Evolutionary conservation across 805 yeast genomes (phyloP).

Genomic region (Kuraishia borneana): DNA sequence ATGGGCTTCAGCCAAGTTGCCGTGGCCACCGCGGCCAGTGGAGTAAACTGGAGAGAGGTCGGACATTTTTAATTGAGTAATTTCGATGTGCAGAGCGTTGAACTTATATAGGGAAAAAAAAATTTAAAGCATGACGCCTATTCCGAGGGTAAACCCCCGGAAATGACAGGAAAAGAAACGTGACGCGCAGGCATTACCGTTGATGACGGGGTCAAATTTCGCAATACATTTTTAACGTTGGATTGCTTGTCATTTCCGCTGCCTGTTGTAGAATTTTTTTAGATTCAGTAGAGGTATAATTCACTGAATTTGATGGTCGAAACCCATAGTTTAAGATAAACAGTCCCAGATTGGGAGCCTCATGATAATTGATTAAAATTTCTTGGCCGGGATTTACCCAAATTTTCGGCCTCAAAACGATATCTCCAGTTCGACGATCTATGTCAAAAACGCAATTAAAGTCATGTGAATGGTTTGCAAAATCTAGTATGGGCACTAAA

Average conservation of each 20-base stretch:
- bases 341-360: conserved; percentile 27
- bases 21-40: conserved; percentile 25
- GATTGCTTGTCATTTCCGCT: not conserved
- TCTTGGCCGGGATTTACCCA: conserved; percentile 12
- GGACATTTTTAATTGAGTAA: not conserved
- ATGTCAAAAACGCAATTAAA: conserved; percentile 49
- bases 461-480: conserved; percentile 46
- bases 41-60: conserved; percentile 5
- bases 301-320: conserved; percentile 16
- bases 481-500: conserved; percentile 57
- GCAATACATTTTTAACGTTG: not conserved
- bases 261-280: conserved; percentile 1
- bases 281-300: conserved; percentile 20
- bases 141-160: too few species aligned
- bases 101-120: not conserved
- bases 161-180: too few species aligned
- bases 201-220: not conserved
- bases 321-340: conserved; percentile 36
- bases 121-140: too few species aligned
- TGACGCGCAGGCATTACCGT: too few species aligned
- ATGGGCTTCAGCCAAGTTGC: conserved; percentile 15
- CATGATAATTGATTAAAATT: conserved; percentile 31
- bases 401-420: conserved; percentile 21
- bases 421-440: conserved; percentile 31
- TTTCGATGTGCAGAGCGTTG: not conserved